Evolutionary conservation across 1,284 basidiomycete species (phyloP).

Genomic region (Pseudomicrostroma phylloplanum): DNA sequence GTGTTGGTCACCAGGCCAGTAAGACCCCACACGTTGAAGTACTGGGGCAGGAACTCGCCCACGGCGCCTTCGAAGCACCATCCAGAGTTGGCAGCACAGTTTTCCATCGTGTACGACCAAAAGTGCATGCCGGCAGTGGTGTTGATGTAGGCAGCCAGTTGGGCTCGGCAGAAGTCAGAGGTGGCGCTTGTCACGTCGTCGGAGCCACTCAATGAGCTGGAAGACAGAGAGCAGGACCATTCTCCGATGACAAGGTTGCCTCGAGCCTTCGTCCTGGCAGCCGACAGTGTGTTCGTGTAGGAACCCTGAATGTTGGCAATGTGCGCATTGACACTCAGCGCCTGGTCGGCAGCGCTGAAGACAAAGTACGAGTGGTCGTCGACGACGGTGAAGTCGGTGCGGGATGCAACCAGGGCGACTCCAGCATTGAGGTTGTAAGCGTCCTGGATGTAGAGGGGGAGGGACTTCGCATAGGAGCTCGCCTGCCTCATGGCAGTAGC

Average conservation of each 20-base stretch:
- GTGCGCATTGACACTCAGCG: conserved; percentile 34
- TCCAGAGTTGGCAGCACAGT: conserved; percentile 45
- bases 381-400: conserved; percentile 66
- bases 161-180: conserved; percentile 61
- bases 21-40: conserved; percentile 41
- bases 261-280: conserved; percentile 30
- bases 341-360: conserved; percentile 52
- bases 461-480: conserved; percentile 54
- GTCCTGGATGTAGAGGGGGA: conserved; percentile 71
- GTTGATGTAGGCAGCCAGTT: conserved; percentile 61
- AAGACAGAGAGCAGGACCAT: conserved; percentile 58
- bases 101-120: conserved; percentile 60
- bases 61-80: conserved; percentile 45
- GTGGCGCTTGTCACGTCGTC: conserved; percentile 56
- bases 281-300: conserved; percentile 19
- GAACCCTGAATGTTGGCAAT: conserved; percentile 34
- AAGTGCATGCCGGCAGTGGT: conserved; percentile 65
- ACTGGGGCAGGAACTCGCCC: conserved; percentile 26
- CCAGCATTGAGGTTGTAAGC: conserved; percentile 64
- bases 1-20: conserved; percentile 7
- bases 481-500: conserved; percentile 58
- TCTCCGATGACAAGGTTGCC: conserved; percentile 63
- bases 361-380: conserved; percentile 67
- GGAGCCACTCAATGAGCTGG: conserved; percentile 58
- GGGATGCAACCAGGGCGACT: conserved; percentile 57